Conservation (phyloP, 306 rosid species). For the Dryas alaskensis region DNA sequence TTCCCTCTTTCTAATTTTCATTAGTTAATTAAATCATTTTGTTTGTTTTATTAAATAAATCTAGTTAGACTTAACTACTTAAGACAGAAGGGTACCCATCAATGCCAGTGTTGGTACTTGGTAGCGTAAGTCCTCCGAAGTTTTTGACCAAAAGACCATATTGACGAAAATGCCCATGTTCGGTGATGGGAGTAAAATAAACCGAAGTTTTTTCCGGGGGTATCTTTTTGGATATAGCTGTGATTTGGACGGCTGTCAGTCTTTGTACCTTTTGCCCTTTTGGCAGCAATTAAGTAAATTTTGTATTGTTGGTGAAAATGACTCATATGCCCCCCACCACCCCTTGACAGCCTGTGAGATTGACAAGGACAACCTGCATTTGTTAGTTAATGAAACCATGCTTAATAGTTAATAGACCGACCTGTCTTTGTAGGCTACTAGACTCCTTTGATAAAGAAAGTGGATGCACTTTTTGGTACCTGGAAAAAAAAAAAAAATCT, state of each 20-base stretch:
- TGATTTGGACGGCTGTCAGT: constrained; percentile 33
- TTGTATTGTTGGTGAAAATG: constrained; percentile 21
- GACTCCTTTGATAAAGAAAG: constrained; percentile 10
- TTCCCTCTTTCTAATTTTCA: background rate
- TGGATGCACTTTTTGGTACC: background rate
- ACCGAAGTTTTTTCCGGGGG: background rate
- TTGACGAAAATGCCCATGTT: constrained; percentile 39
- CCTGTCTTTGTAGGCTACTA: background rate
- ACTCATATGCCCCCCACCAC: constrained; percentile 17
- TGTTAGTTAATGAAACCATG: background rate
- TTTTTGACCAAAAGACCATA: constrained; percentile 37
- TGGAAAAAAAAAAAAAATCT: background rate
- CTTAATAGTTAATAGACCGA: background rate
- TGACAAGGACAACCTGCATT: constrained; percentile 1
- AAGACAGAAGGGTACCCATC: constrained; percentile 28
- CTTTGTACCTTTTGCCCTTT: constrained; percentile 22
- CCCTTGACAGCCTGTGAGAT: constrained; percentile 5
- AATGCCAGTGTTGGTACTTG: background rate
- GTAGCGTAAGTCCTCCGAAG: constrained; percentile 30
- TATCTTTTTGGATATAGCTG: constrained; percentile 22
- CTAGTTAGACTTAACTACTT: background rate
- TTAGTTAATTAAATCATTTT: background rate
- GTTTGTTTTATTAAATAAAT: background rate
- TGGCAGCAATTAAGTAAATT: background rate
- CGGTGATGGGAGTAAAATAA: background rate